Evolutionary conservation across 1,284 basidiomycete genomes (phyloP), one percentile per base, ranked within the genome.

Genomic region (Xanthoconium separans): DNA sequence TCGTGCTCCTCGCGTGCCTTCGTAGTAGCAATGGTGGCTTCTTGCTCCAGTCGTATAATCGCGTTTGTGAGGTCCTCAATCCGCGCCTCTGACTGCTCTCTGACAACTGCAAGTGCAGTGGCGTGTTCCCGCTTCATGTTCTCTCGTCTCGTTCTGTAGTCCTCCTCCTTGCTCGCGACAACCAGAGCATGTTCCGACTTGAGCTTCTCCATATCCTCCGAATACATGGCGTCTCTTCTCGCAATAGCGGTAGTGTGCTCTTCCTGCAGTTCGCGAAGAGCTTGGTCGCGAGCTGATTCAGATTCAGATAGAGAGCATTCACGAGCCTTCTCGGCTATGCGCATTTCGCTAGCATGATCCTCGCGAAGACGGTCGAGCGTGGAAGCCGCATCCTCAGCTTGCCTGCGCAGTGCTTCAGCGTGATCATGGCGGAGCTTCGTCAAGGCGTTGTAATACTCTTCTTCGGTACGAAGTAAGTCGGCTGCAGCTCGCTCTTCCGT

Each of bases 391-490:
- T 92, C 87, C 6, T 76, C 75, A 2, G 77, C 73, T 50, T 86
- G 79, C 61, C 78, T 82, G 61, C 81, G 79, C 47, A 91, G 68
- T 22, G 78, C 75, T 53, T 83, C 81, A 3, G 82, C 77, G 60
- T 91, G 87, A 63, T 89, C 86, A 13, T 67, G 73, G 31, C 86
- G 83, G 40, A 91, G 78, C 63, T 85, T 88, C 18, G 83, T 86
- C 44, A 93, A 72, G 16, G 82, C 84, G 50, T 88, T 83, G 65
- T 91, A 90, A 63, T 89, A 91, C 61, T 91, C 85, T 62, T 88
- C 89, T 63, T 91, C 87, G 4, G 85, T 89, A 46, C 77, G 80
- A 56, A 83, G 82, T 9, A 89, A 75, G 33, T 75, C 73, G 15
- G 77, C 71, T 6, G 80, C 75, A 20, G 79, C 69, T 56, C 79